phyloP scores from a whole-genome alignment of 257 asterid species.

The Solanum pimpinellifolium region DNA sequence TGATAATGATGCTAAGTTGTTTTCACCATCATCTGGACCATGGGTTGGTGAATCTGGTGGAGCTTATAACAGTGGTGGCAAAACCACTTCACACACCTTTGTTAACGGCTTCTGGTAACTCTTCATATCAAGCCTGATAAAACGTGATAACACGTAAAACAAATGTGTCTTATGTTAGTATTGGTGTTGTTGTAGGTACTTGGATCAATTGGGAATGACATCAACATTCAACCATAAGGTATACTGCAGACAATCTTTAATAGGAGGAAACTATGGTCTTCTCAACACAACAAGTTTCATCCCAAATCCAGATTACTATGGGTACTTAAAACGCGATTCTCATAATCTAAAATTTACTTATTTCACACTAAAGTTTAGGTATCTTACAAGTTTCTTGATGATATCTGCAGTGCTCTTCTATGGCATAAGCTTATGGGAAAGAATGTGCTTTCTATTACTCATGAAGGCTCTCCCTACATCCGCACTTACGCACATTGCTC shows the following conservation, averaged over 20 bases:
- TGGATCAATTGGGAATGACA: conserved; percentile 92
- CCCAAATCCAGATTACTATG: conserved; percentile 87
- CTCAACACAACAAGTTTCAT: conserved; percentile 54
- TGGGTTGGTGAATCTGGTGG: conserved; percentile 97
- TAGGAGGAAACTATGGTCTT: conserved; percentile 81
- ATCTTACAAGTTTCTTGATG: neutral
- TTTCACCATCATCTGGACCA: conserved; percentile 55
- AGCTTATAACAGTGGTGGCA: conserved; percentile 83
- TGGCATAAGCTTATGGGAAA: conserved; percentile 80
- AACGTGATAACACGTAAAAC: neutral
- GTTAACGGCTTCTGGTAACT: conserved; percentile 74
- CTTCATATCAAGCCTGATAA: neutral
- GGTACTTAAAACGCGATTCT: conserved; percentile 22
- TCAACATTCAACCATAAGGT: conserved; percentile 67
- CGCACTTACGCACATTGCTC: conserved; percentile 74
- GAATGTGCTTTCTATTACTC: conserved; percentile 45
- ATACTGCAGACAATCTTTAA: conserved; percentile 70
- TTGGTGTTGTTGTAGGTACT: conserved; percentile 39
- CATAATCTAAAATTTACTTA: neutral
- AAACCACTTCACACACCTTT: conserved; percentile 55
- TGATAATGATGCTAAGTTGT: conserved; percentile 13
- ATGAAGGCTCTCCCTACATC: conserved; percentile 42
- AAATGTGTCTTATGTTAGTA: neutral
- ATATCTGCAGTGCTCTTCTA: conserved; percentile 43
- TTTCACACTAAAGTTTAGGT: neutral